Evolutionary conservation across 352 stramenopile species (phyloP), one percentile per base, ranked within the genome.

Genomic region (Thalassiosira livingstoniorum): DNA sequence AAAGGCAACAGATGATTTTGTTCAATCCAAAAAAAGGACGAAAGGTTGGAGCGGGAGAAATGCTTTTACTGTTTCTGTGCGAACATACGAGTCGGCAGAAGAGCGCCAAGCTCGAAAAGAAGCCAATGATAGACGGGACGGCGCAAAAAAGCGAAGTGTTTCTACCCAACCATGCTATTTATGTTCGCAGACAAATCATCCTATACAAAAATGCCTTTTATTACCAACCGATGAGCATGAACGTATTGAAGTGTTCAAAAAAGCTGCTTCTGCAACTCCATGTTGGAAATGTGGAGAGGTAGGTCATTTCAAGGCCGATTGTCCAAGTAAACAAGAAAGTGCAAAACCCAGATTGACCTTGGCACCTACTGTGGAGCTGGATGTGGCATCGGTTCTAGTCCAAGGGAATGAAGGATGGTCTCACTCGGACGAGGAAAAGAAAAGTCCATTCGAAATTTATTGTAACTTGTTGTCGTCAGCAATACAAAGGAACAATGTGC

Each of bases 271-370:
- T 34, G 39, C 53, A 2, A 74, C 78, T 58, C 85, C 85, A 51
- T 92, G 87, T 77, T 91, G 87, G 87, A 89, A 85, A 62, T 92
- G 87, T 55, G 72, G 87, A 23, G 53, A 85, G 29, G 37, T 82
- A 25, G 87, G 87, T 0, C 87, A 92, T 70, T 85, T 75, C 58
- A 85, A 83, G 68, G 47, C 43, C 3, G 66, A 85, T 35, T 92
- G 87, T 71, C 83, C 83, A 35, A 67, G 37, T 27, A 67, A 23
- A 29, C 42, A 77, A 65, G 13, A 47, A 27, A 43, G 43, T 78
- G 43, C 47, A 0, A 71, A 65, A 42, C 67, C 76, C 39, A 64
- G 45, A 43, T 47, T 74, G 10, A 29, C 54, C 13, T 70, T 72
- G 51, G 77, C 83, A 39, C 87, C 81, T 39, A 75, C 62, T 0